phyloP scores from a whole-genome alignment of 345 rosid species.

The Angophora floribunda region DNA sequence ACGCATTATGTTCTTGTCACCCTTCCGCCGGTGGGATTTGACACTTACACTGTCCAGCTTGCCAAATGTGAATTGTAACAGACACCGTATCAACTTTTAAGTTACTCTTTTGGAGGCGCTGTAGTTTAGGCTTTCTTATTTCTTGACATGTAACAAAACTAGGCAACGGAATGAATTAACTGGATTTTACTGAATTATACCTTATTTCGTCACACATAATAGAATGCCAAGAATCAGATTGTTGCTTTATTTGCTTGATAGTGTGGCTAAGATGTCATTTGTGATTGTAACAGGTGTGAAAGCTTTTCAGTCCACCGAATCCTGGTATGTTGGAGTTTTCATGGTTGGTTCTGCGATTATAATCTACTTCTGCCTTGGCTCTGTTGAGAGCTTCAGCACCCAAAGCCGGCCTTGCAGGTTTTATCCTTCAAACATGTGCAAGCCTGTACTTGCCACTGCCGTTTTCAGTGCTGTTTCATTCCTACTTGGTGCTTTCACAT shows the following conservation, averaged over 20 bases:
- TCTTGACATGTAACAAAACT: background rate
- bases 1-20: background rate
- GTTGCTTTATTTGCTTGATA: background rate
- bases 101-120: background rate
- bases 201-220: background rate
- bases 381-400: background rate
- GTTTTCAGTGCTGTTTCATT: background rate
- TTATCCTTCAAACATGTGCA: background rate
- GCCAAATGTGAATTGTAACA: background rate
- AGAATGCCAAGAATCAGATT: background rate
- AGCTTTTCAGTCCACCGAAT: background rate
- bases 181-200: background rate
- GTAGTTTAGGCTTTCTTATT: background rate
- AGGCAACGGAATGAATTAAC: background rate
- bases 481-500: conserved; percentile 25
- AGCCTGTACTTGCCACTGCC: conserved; percentile 1
- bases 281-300: background rate
- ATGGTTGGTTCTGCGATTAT: background rate
- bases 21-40: background rate
- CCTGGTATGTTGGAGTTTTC: background rate
- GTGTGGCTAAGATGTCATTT: background rate
- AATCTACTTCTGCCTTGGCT: background rate
- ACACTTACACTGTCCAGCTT: background rate
- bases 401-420: background rate
- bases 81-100: background rate